These are phyloP conservation scores for Nakazawaea molendinolei DNA, from an alignment of 805 yeast genomes.

Conservation along the genomic window DNA sequence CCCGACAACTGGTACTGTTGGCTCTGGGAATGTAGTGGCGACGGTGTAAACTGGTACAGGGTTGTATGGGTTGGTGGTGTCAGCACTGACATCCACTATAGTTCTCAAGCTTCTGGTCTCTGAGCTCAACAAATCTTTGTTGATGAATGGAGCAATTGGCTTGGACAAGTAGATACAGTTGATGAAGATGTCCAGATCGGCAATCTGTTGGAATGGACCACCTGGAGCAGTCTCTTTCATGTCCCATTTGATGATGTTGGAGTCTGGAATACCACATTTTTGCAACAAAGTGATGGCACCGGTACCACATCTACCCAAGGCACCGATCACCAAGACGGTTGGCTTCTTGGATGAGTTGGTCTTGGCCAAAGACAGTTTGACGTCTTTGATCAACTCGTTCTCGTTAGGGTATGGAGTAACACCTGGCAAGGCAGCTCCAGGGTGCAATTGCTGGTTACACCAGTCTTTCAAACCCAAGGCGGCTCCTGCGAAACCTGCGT, in stretches of 20 bases:
- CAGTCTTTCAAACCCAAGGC: slow-evolving; percentile 93
- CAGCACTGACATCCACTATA: slow-evolving; percentile 97
- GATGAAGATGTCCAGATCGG: slow-evolving; percentile 80
- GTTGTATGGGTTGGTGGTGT: slow-evolving; percentile 96
- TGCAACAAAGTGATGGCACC: slow-evolving; percentile 87
- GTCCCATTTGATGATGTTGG: slow-evolving; percentile 87
- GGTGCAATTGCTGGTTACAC: slow-evolving; percentile 80
- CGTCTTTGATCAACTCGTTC: slow-evolving; percentile 62
- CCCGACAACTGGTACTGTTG: slow-evolving; percentile 81
- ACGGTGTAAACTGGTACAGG: slow-evolving; percentile 91
- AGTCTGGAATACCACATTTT: slow-evolving; percentile 83
- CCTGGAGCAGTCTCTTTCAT: slow-evolving; percentile 94
- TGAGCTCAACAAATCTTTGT: slow-evolving; percentile 57
- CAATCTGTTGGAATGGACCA: slow-evolving; percentile 94
- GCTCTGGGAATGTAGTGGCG: slow-evolving; percentile 86
- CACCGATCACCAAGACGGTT: slow-evolving; percentile 86
- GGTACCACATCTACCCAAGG: slow-evolving; percentile 96
- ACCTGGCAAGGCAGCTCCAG: slow-evolving; percentile 64
- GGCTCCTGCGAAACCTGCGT: slow-evolving; percentile 99
- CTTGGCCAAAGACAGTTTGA: slow-evolving; percentile 47
- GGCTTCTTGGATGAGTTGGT: slow-evolving; percentile 63
- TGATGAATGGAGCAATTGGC: slow-evolving; percentile 90
- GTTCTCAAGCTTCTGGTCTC: slow-evolving; percentile 75
- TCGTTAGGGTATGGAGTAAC: slow-evolving; percentile 83
- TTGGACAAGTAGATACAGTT: slow-evolving; percentile 92